Conservation (phyloP, 495 filamentous ascomycete genomes). For the Penicillium taxi region DNA sequence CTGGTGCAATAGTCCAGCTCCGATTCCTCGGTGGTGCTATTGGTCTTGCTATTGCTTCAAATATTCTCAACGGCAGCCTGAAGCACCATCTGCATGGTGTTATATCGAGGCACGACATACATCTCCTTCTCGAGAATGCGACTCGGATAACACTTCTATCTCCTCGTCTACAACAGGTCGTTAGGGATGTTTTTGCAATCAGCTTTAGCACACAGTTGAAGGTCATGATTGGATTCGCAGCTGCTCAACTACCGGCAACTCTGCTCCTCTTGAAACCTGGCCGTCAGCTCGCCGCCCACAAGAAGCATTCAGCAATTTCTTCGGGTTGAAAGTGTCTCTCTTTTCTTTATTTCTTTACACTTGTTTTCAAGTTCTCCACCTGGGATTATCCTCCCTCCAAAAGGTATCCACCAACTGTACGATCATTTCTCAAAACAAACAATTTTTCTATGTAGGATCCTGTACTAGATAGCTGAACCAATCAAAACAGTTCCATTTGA, state of each 20-base stretch:
- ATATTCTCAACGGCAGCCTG: constrained; percentile 26
- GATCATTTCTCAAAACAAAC: too few relatives aligned
- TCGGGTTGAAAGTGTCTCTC: too few relatives aligned
- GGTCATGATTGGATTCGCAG: constrained; percentile 28
- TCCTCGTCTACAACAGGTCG: constrained; percentile 7
- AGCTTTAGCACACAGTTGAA: constrained; percentile 20
- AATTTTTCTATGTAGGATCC: too few relatives aligned
- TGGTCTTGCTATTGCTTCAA: constrained; percentile 39
- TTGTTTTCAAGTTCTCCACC: too few relatives aligned
- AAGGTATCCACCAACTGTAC: too few relatives aligned
- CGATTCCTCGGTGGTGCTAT: constrained; percentile 52
- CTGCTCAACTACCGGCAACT: constrained; percentile 15
- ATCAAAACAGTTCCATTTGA: too few relatives aligned
- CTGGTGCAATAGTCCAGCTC: constrained; percentile 47
- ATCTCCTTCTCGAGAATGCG: constrained; percentile 20
- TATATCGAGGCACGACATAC: constrained; percentile 14
- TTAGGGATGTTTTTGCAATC: constrained; percentile 13
- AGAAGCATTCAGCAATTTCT: not conserved
- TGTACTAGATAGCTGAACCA: too few relatives aligned
- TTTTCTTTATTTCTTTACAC: too few relatives aligned
- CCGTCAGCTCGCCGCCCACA: constrained; percentile 13
- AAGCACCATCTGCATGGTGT: constrained; percentile 12
- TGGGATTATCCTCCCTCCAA: too few relatives aligned
- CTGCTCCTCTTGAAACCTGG: constrained; percentile 16
- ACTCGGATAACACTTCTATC: constrained; percentile 7